Evolutionary conservation across 768 basidiomycete species (phyloP).

Genomic region (Termitomyces sp.): DNA sequence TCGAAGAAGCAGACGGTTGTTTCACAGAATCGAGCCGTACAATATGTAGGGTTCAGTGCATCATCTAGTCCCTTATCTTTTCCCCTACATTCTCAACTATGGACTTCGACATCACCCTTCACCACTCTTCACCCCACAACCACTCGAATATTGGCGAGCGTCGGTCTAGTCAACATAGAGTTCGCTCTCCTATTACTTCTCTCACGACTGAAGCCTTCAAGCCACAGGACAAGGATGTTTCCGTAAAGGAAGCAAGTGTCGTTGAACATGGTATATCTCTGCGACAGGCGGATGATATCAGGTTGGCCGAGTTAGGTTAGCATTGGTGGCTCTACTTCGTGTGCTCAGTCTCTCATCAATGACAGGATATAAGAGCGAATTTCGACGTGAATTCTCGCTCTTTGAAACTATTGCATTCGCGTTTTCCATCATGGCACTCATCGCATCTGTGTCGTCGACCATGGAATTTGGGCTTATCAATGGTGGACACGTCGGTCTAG

Average conservation of each 20-base stretch:
- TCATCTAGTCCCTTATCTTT: neutral
- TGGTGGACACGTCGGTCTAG: slow-evolving; percentile 74
- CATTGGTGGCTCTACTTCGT: neutral
- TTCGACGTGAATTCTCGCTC: slow-evolving; percentile 2
- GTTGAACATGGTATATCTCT: neutral
- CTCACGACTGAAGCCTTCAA: neutral
- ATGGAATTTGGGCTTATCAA: slow-evolving; percentile 58
- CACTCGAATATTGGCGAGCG: neutral
- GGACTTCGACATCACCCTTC: neutral
- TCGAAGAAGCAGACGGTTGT: neutral
- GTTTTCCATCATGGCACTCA: slow-evolving; percentile 69
- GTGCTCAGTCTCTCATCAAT: neutral
- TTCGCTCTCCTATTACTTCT: neutral
- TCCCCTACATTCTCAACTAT: neutral
- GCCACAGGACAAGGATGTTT: neutral
- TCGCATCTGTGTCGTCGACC: slow-evolving; percentile 65
- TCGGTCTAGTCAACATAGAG: neutral
- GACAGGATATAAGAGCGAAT: neutral
- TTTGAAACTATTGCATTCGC: slow-evolving; percentile 39
- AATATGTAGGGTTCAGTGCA: neutral
- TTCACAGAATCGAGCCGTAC: neutral
- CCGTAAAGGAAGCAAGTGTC: neutral
- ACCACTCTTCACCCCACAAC: neutral
- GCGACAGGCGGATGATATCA: neutral
- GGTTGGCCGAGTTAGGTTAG: neutral